A percentile compares a stretch with the other conserved stretches of the same genome.
These are phyloP conservation scores for Pseudofabraea citricarpa DNA, from an alignment of 2,329 filamentous ascomycete genomes.

Conservation along the genomic window DNA sequence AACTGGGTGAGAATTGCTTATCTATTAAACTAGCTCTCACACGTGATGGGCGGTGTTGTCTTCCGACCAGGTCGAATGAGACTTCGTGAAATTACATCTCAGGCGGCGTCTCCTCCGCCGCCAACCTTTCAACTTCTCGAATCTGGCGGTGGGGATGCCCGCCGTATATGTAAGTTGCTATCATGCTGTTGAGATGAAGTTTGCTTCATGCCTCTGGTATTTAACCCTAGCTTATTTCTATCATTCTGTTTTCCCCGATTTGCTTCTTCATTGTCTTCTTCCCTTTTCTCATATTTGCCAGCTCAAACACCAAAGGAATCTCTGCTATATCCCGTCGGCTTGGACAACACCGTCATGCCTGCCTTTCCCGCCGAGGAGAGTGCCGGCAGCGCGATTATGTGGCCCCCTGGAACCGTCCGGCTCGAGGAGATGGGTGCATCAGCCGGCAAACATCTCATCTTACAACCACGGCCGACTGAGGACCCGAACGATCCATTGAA, in stretches of 20 bases:
- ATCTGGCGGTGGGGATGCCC: background rate
- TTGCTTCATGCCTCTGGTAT: too few species aligned
- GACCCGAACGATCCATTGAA: slow-evolving; percentile 27
- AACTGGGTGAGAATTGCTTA: too few species aligned
- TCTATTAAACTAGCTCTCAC: too few species aligned
- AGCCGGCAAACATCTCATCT: slow-evolving; percentile 2
- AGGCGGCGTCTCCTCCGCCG: background rate
- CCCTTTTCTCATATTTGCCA: background rate
- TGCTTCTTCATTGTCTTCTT: background rate
- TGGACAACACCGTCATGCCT: background rate
- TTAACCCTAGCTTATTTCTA: background rate
- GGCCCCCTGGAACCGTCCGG: background rate
- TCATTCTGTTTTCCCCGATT: background rate
- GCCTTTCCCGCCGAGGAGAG: background rate
- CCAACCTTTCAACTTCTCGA: background rate
- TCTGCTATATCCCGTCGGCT: background rate
- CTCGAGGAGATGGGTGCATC: background rate
- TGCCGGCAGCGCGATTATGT: background rate
- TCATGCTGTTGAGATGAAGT: background rate
- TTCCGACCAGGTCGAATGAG: too few species aligned
- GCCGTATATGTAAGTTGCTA: background rate
- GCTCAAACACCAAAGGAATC: background rate
- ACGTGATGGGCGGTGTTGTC: too few species aligned
- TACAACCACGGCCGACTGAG: slow-evolving; percentile 10
- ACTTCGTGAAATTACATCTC: too few species aligned